Conservation (phyloP, 192 early-diverging fungal genomes). For the Gigaspora rosea region DNA sequence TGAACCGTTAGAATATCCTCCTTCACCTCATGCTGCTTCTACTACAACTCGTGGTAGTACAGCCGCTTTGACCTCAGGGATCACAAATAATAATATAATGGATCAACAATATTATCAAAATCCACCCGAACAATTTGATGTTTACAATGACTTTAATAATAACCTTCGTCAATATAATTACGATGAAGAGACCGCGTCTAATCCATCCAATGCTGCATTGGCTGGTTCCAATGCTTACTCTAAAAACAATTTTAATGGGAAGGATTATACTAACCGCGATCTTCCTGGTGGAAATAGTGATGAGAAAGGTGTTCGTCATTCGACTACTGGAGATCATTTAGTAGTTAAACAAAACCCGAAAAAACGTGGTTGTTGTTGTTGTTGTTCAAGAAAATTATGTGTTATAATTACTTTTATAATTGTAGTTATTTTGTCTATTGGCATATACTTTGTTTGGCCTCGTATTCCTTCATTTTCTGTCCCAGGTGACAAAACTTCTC, state of each 20-base stretch:
- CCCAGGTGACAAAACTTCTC: neutral
- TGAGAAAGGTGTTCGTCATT: neutral
- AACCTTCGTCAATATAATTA: neutral
- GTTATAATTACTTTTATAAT: constrained; percentile 18
- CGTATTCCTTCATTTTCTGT: neutral
- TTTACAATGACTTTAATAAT: constrained; percentile 21
- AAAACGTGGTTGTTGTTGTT: constrained; percentile 4
- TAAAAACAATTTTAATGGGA: neutral
- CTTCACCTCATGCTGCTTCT: neutral
- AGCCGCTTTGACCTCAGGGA: neutral
- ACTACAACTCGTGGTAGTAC: neutral
- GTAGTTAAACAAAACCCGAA: neutral
- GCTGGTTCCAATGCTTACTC: constrained; percentile 1
- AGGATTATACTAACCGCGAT: neutral
- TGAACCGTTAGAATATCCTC: neutral
- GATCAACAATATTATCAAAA: neutral
- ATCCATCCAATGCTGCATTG: neutral
- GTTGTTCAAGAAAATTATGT: constrained; percentile 27
- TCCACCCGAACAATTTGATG: neutral
- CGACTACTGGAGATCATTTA: neutral
- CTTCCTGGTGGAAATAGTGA: neutral
- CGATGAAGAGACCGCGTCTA: neutral
- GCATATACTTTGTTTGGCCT: constrained; percentile 20
- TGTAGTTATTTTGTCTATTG: neutral
- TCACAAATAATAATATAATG: neutral